These are phyloP conservation scores for Corchorus olitorius DNA, from an alignment of 345 rosid species.

Conservation along the genomic window DNA sequence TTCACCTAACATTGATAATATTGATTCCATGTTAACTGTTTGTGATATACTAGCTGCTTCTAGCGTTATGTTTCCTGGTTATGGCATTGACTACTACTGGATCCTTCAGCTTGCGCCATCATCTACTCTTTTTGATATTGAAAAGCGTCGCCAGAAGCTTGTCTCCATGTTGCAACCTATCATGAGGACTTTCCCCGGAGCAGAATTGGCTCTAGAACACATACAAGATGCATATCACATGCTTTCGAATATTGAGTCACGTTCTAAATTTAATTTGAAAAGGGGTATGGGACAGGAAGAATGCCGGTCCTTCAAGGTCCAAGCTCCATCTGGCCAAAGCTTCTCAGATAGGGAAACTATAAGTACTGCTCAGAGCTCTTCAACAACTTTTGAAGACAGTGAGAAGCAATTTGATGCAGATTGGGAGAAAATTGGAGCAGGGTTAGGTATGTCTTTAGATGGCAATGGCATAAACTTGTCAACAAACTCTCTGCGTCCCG, in stretches of 20 bases:
- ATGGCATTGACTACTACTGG: conserved; percentile 26
- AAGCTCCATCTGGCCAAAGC: not conserved
- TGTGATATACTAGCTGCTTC: conserved; percentile 27
- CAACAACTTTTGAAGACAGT: not conserved
- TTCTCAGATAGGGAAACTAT: not conserved
- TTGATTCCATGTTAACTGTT: conserved; percentile 13
- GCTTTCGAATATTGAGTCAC: conserved; percentile 20
- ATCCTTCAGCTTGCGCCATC: conserved; percentile 29
- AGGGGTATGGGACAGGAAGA: conserved; percentile 20
- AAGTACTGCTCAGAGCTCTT: not conserved
- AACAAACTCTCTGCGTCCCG: conserved; percentile 2
- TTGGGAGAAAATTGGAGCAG: conserved; percentile 1
- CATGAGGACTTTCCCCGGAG: conserved; percentile 16
- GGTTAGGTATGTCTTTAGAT: not conserved
- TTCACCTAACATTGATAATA: conserved; percentile 19
- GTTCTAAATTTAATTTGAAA: conserved; percentile 16
- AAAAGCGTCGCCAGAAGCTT: conserved; percentile 25
- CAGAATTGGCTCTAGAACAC: conserved; percentile 22
- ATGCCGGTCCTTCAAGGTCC: conserved; percentile 11
- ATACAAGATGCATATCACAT: conserved; percentile 17
- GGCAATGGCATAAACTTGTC: not conserved
- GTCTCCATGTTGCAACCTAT: conserved; percentile 27
- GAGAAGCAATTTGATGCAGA: not conserved
- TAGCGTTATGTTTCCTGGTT: conserved; percentile 14
- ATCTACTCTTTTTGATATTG: not conserved